A percentile compares a stretch with the other conserved stretches of the same genome.
phyloP scores from a whole-genome alignment of 306 rosid genomes.

The Vigna reflexopilosa region DNA sequence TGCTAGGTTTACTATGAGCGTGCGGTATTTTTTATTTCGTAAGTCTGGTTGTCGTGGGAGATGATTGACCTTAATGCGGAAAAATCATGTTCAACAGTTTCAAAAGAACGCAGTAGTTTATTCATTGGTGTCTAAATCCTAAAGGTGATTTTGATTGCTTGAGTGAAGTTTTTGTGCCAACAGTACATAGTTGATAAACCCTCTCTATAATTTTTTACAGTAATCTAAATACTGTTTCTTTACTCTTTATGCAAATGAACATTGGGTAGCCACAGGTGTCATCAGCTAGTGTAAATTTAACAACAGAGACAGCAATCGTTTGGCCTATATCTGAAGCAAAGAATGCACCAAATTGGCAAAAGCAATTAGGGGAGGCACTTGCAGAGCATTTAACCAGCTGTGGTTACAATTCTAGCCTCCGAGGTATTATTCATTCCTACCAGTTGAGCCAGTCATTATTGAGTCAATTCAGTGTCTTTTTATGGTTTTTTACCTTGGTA shows the following conservation, averaged over 20 bases:
- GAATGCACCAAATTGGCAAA: conserved; percentile 73
- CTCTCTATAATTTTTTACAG: not conserved
- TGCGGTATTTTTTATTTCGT: not conserved
- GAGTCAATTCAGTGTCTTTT: not conserved
- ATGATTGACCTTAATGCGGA: conserved; percentile 3
- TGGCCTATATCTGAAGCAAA: conserved; percentile 95
- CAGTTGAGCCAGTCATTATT: not conserved
- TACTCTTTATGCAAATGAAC: conserved; percentile 48
- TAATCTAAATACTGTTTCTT: conserved; percentile 33
- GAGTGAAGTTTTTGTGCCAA: not conserved
- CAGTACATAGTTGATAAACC: not conserved
- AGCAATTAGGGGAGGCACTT: conserved; percentile 86
- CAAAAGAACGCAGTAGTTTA: conserved; percentile 17
- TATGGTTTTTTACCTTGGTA: not conserved
- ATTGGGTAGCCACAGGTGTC: conserved; percentile 84
- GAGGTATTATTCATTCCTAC: conserved; percentile 58
- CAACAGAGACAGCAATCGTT: conserved; percentile 92
- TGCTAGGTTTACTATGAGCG: conserved; percentile 16
- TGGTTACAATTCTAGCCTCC: conserved; percentile 84
- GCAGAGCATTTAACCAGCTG: conserved; percentile 87
- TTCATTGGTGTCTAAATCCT: not conserved
- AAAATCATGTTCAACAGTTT: conserved; percentile 7
- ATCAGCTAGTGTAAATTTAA: conserved; percentile 87
- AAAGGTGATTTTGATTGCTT: not conserved
- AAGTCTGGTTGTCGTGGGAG: conserved; percentile 22